Percentiles rank a stretch among this genome's conserved stretches.
Evolutionary conservation across 1,139 yeast species (phyloP).

Genomic region (Suhomyces wounanorum): DNA sequence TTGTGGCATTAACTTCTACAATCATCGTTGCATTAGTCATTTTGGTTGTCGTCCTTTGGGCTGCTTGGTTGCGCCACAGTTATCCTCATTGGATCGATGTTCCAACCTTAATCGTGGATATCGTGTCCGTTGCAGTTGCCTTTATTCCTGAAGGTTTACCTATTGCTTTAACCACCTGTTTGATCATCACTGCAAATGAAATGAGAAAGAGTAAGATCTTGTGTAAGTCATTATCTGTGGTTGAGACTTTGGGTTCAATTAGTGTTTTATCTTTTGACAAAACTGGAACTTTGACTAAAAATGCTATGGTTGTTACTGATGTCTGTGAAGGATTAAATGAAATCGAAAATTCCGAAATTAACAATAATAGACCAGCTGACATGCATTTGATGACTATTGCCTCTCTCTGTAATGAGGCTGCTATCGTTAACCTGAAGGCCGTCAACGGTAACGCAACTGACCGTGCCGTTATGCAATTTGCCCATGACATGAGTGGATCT

Average conservation of each 20-base stretch:
- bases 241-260: constrained; percentile 38
- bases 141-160: constrained; percentile 43
- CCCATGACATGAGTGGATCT: constrained; percentile 23
- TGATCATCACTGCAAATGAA: constrained; percentile 32
- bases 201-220: constrained; percentile 33
- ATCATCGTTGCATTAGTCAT: constrained; percentile 28
- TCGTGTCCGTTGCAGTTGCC: constrained; percentile 37
- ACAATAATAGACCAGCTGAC: constrained; percentile 9
- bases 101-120: constrained; percentile 33
- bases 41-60: constrained; percentile 43
- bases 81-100: constrained; percentile 38
- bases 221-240: constrained; percentile 34
- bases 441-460: constrained; percentile 54
- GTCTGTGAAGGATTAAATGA: constrained; percentile 24
- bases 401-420: constrained; percentile 45
- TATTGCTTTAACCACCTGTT: constrained; percentile 37
- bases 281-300: constrained; percentile 40
- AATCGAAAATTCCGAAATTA: constrained; percentile 15
- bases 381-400: constrained; percentile 28
- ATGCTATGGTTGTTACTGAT: constrained; percentile 34
- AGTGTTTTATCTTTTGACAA: constrained; percentile 39
- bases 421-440: constrained; percentile 26
- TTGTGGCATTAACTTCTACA: constrained; percentile 25
- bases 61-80: constrained; percentile 36
- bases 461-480: constrained; percentile 43